Conservation (phyloP, 2,329 filamentous ascomycete species). For the Ophiostoma ulmi region DNA sequence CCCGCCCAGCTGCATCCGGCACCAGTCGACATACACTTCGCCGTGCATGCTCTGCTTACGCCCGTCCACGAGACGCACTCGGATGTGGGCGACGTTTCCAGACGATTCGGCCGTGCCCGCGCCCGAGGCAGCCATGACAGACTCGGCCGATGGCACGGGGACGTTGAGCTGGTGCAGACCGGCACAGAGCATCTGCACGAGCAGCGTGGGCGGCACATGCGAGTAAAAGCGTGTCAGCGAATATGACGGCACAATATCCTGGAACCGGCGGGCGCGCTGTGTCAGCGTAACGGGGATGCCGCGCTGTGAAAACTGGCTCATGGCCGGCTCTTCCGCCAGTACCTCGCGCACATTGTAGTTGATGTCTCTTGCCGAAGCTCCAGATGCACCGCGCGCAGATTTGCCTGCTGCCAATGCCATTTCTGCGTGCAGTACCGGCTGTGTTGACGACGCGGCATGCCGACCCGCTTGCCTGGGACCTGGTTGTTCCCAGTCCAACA, state of each 20-base stretch:
- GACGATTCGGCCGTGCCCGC: too few species aligned
- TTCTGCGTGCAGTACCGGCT: conserved; percentile 35
- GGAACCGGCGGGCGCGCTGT: conserved; percentile 81
- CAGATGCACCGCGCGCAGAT: conserved; percentile 24
- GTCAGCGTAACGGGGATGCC: conserved; percentile 78
- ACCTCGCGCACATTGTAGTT: conserved; percentile 44
- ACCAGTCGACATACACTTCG: conserved; percentile 62
- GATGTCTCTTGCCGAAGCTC: background rate
- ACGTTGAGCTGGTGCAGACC: conserved; percentile 83
- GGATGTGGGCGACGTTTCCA: conserved; percentile 52
- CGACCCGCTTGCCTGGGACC: conserved; percentile 49
- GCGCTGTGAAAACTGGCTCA: conserved; percentile 79
- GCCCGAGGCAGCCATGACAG: conserved; percentile 28
- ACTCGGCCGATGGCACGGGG: conserved; percentile 52
- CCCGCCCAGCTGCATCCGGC: conserved; percentile 10
- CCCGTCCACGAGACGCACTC: conserved; percentile 69
- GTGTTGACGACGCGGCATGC: conserved; percentile 44
- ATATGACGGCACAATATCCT: conserved; percentile 83
- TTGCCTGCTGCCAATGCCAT: conserved; percentile 27
- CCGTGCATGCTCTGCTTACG: conserved; percentile 68
- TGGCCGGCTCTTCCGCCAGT: conserved; percentile 79
- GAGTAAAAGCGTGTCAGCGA: conserved; percentile 91
- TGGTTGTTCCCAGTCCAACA: conserved; percentile 86
- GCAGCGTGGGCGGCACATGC: conserved; percentile 64
- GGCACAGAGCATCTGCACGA: conserved; percentile 74